phyloP scores from a whole-genome alignment of 805 yeast species.

The Ogataea pilisensis region DNA sequence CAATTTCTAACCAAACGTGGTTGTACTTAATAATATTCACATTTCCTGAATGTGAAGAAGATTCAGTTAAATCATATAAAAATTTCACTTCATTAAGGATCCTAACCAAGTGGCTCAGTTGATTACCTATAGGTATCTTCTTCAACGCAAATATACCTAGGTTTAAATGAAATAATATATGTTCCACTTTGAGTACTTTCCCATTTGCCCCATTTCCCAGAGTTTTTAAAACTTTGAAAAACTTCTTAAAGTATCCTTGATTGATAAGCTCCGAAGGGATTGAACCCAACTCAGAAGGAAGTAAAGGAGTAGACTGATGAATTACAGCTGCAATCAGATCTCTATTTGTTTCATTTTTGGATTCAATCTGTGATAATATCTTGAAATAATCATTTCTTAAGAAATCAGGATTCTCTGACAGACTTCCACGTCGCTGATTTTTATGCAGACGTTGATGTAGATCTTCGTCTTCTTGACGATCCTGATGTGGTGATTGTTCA shows the following conservation, averaged over 20 bases:
- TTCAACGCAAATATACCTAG: slow-evolving; percentile 82
- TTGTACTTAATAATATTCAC: slow-evolving; percentile 75
- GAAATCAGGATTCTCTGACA: slow-evolving; percentile 8
- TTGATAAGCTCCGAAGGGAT: slow-evolving; percentile 51
- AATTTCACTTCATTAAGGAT: slow-evolving; percentile 78
- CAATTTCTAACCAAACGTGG: slow-evolving; percentile 88
- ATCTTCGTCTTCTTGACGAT: slow-evolving; percentile 1
- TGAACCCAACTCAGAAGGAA: slow-evolving; percentile 4
- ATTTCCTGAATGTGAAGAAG: slow-evolving; percentile 23
- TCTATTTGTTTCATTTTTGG: slow-evolving; percentile 17
- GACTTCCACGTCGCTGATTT: background rate
- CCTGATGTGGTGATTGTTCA: no score
- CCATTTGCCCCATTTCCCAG: slow-evolving; percentile 87
- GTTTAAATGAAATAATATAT: slow-evolving; percentile 63
- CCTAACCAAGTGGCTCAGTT: slow-evolving; percentile 60
- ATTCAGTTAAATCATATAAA: slow-evolving; percentile 47
- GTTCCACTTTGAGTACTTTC: slow-evolving; percentile 79
- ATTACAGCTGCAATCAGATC: slow-evolving; percentile 16
- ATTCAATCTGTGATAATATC: slow-evolving; percentile 19
- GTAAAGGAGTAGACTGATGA: slow-evolving; percentile 6
- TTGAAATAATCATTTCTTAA: slow-evolving; percentile 28
- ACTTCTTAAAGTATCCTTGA: slow-evolving; percentile 75
- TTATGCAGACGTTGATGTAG: background rate
- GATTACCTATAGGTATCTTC: slow-evolving; percentile 79
- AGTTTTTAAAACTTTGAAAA: slow-evolving; percentile 56